Percentiles rank a stretch among this genome's conserved stretches.
phyloP scores from a whole-genome alignment of 495 filamentous ascomycete species.

The Letharia lupina region DNA sequence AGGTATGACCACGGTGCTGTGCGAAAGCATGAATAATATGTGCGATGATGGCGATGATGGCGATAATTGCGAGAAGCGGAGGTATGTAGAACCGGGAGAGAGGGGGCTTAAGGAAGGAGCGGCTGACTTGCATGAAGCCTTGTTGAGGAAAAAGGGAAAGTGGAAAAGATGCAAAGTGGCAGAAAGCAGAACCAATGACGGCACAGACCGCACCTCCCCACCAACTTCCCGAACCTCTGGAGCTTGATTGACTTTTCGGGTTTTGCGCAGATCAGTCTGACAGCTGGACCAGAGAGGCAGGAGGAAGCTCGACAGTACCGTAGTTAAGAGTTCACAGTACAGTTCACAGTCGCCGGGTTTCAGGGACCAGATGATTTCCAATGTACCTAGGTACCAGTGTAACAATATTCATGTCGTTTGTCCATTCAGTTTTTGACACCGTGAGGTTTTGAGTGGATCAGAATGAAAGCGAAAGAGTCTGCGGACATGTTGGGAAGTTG shows the following conservation, averaged over 20 bases:
- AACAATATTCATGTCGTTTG: background rate
- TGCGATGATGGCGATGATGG: background rate
- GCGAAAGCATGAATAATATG: no score
- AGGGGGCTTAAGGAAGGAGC: background rate
- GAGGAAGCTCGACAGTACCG: background rate
- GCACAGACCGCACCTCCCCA: background rate
- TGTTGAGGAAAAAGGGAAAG: background rate
- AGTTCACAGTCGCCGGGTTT: background rate
- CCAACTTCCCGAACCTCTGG: background rate
- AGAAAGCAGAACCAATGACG: background rate
- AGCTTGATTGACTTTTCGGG: background rate
- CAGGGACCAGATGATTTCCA: background rate
- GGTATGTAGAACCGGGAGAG: background rate
- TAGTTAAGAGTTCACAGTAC: background rate
- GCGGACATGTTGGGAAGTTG: conserved; percentile 2
- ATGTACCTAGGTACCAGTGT: no score
- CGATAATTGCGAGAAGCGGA: background rate
- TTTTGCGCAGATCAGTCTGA: background rate
- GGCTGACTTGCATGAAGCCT: conserved; percentile 4
- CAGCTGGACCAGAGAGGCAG: conserved; percentile 3
- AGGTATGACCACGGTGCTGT: no score
- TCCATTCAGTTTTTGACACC: background rate
- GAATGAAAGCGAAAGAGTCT: background rate
- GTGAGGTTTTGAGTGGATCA: background rate
- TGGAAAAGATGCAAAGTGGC: background rate